Evolutionary conservation across 441 rosid species (phyloP), one percentile per base, ranked within the genome.

Genomic region (Populus tomentosa): DNA sequence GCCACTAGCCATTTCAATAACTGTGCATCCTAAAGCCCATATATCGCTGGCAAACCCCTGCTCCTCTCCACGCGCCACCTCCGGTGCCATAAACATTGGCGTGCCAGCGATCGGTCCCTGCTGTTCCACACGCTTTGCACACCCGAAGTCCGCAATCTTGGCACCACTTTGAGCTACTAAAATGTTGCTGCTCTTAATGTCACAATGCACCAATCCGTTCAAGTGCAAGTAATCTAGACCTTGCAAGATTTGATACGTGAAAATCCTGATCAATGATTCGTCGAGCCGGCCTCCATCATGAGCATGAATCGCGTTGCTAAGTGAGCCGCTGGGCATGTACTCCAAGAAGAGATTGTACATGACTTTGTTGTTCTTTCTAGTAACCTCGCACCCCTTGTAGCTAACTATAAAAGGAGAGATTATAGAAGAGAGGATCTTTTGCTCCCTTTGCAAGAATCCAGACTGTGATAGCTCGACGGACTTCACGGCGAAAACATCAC

Each of bases 41-140:
- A 93, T 75, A 66, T 91, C 98, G 72, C 87, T 74, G 26, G 87
- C 82, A 35, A 32, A 72, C 82, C 91, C 91, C 85, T 91, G 96
- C 40, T 85, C 84, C 67, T 90, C 94, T 35, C 96, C 96, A 82
- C 94, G 91, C 78, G 96, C 97, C 86, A 86, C 94, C 88, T 93
- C 94, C 6, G 97, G 96, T 10, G 93, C 91, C 97, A 91, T 93
- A 63, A 87, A 93, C 85, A 87, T 87, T 38, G 93, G 93, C 0
- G 92, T 89, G 71, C 98, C 94, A 7, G 81, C 77, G 36, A 89
- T 80, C 69, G 79, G 72, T 2, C 28, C 77, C 68, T 65, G 32
- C 14, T 46, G 67, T 62, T 75, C 73, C 33, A 87, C 76, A 82
- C 72, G 71, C 85, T 80, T 93, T 0, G 97, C 89, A 66, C 97